A percentile compares a stretch with the other conserved stretches of the same genome.
Evolutionary conservation across 768 basidiomycete species (phyloP).

Genomic region (Boletus fagicola): DNA sequence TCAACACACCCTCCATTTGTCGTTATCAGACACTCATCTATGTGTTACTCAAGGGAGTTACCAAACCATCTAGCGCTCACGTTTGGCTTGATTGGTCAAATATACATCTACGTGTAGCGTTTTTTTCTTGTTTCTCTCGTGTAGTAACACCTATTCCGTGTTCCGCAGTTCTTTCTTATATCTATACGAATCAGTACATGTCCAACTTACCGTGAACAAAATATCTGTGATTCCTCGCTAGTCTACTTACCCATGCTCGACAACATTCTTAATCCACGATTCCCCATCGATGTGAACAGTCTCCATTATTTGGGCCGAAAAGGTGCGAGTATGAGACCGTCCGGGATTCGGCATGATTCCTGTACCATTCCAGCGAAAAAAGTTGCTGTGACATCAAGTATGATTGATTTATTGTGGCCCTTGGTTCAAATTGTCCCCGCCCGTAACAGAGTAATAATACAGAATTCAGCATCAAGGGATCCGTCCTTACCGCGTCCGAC

Average conservation of each 20-base stretch:
- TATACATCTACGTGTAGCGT: slow-evolving; percentile 27
- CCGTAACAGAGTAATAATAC: slow-evolving; percentile 1
- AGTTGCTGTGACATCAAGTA: not conserved
- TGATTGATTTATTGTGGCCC: not conserved
- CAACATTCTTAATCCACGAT: slow-evolving; percentile 5
- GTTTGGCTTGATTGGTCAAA: slow-evolving; percentile 6
- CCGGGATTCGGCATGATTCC: not conserved
- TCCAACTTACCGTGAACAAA: slow-evolving; percentile 6
- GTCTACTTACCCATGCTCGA: slow-evolving; percentile 2
- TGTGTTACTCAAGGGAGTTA: slow-evolving; percentile 27
- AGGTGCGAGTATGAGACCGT: too few relatives aligned
- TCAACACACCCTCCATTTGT: not conserved
- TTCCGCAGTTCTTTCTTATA: slow-evolving; percentile 17
- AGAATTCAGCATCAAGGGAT: not conserved
- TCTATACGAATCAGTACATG: slow-evolving; percentile 21
- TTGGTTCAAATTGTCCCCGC: not conserved
- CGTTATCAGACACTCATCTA: slow-evolving; percentile 2
- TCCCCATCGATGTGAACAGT: not conserved
- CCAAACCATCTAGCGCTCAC: slow-evolving; percentile 25
- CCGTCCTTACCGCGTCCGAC: not conserved
- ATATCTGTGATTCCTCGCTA: slow-evolving; percentile 4
- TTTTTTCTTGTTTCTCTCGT: slow-evolving; percentile 28
- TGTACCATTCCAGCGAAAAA: not conserved
- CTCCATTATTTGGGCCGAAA: too few relatives aligned
- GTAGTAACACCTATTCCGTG: slow-evolving; percentile 20